Evolutionary conservation across 2,329 filamentous ascomycete genomes (phyloP), one percentile per base, ranked within the genome.

Genomic region (Exophiala aquamarina): DNA sequence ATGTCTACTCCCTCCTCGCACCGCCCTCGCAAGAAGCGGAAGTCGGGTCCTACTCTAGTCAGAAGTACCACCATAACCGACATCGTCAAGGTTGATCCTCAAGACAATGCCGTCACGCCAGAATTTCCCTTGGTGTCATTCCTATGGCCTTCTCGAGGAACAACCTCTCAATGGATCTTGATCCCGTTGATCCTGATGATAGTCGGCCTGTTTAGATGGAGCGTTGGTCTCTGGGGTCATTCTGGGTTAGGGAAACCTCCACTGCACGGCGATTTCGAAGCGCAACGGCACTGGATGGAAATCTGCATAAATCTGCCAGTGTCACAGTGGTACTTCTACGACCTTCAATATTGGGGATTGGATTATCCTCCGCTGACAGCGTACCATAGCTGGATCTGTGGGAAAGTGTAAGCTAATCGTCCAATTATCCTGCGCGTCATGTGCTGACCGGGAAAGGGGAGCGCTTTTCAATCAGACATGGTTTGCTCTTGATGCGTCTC

Each of bases 201-300:
- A 2, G 89, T 82, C n/a, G 91, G 90, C 15, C 77, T 98, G 37
- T 96, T 97, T 65, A 79, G 93, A 60, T 97, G 93, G 93, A 86
- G 88, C 23, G 87, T 89, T 38, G 87, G 90, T 20, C 75, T 97
- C 34, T 97, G 93, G 89, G 89, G 89, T 48, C 96, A 97, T 67
- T 98, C 93, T 60, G 93, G 92, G 46, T 87, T 85, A 62, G 75
- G 85, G 49, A 82, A 81, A 50, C 91, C 91, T 28, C 93, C 93
- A 4, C 90, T 96, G 83, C 87, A 91, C 63, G 93, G 93, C 57
- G 93, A 98, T 69, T 98, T 95, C 70, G 93, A 98, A 73, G 93
- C 94, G 3, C 93, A 98, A 68, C 77, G 93, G 60, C 93, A 98
- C 69, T 98, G 93, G 93, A 95, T 98, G 91, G 93, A 98, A 64